Base-by-base conservation (phyloP, 2,329 filamentous ascomycete genomes). In the Arachnopeziza araneosa region DNA sequence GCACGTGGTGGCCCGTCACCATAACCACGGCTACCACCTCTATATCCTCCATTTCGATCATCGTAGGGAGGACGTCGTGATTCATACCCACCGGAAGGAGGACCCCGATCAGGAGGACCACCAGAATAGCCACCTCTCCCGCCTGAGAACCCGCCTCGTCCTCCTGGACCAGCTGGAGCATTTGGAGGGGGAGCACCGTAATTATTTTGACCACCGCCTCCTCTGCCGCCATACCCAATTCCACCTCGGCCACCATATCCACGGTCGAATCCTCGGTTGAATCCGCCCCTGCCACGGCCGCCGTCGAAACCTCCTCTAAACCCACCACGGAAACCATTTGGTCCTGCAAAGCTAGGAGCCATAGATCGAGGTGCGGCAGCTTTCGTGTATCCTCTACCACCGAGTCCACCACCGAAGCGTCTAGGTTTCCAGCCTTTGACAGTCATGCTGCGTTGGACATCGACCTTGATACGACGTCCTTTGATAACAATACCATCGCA, bases 361-460 rank as follows among this genome's bases (percentile, higher is more conserved):
- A 82, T 80, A 52, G 91, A 91, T 57, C 91, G 85, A 44, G 88
- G 80, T 55, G 88, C 83, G 65, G 86, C 80, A 19, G 87, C 85
- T 75, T 93, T 96, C 60, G 93, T 98, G 76, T 98, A 98, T 65
- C 91, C 90, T 69, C 95, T 87, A 52, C 93, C 93, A 64, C 95
- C 95, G 2, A 97, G 84, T 53, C 95, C 95, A 66, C 95, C 95
- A 60, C 93, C 95, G 56, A 96, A 88, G 65, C 95, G 88, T 67
- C 90, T 88, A 63, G 95, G 95, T 71, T 90, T 89, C 95, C 95
- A 99, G 54, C 89, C 91, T 71, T 90, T 90, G 50, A 97, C 91
- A 32, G 95, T 98, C 68, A 95, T 89, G 67, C 95, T 95, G 71
- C 95, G 88, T 77, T 99, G 95, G 63, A 98, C 93, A 73, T 99